A percentile compares a stretch with the other conserved stretches of the same genome.
These are phyloP conservation scores for Fusarium goolgardi DNA, from an alignment of 2,329 filamentous ascomycete species.

Conservation along the genomic window DNA sequence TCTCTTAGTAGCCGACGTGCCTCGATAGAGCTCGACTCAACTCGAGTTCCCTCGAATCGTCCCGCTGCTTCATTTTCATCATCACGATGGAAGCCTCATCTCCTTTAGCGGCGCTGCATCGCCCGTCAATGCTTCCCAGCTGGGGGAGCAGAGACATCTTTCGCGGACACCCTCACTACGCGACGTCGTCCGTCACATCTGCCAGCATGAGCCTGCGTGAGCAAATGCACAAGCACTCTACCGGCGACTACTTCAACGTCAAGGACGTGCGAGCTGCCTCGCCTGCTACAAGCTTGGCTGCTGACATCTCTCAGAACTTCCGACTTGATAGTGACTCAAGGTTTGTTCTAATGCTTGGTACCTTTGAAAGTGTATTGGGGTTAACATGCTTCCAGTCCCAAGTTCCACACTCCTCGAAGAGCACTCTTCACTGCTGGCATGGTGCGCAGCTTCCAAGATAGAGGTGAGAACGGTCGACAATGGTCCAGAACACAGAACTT, in stretches of 20 bases:
- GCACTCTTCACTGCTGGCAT: conserved; percentile 57
- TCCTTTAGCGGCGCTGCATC: conserved; percentile 92
- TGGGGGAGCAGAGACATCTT: conserved; percentile 69
- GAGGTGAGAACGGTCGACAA: conserved; percentile 48
- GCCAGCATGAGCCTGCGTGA: conserved; percentile 84
- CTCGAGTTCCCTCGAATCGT: conserved; percentile 37
- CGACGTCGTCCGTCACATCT: conserved; percentile 66
- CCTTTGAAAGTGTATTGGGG: conserved; percentile 17
- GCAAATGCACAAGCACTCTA: conserved; percentile 65
- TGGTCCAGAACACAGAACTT: neutral
- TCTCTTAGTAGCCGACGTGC: conserved; percentile 36
- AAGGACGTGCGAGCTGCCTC: conserved; percentile 86
- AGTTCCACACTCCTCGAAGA: conserved; percentile 57
- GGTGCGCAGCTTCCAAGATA: conserved; percentile 52
- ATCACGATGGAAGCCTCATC: conserved; percentile 88
- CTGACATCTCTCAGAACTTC: conserved; percentile 96
- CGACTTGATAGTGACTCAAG: conserved; percentile 86
- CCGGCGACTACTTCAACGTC: conserved; percentile 82
- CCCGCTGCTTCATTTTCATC: conserved; percentile 27
- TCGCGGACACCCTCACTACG: conserved; percentile 61
- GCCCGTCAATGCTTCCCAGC: conserved; percentile 67
- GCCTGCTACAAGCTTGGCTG: conserved; percentile 88
- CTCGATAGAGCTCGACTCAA: conserved; percentile 35
- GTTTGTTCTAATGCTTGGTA: conserved; percentile 62
- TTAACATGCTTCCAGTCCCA: conserved; percentile 50